Evolutionary conservation across 352 stramenopile genomes (phyloP).

Genomic region (Phytophthora ohioensis): DNA sequence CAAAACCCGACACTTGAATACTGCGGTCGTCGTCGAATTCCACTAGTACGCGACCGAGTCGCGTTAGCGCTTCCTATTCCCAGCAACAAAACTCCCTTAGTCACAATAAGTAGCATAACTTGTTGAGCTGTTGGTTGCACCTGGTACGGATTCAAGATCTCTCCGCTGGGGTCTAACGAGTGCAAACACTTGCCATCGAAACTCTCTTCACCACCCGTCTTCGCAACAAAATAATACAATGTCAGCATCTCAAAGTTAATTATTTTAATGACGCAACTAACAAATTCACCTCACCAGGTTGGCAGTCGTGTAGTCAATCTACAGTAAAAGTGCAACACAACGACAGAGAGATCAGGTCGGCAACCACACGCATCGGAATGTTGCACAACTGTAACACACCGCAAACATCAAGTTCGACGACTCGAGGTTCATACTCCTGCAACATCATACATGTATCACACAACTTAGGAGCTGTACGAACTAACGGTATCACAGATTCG

Average conservation of each 20-base stretch:
- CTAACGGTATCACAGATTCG: too few species aligned
- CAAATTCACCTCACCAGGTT: slow-evolving; percentile 46
- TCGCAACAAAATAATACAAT: slow-evolving; percentile 36
- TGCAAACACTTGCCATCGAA: slow-evolving; percentile 73
- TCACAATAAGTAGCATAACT: background rate
- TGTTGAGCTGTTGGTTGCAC: slow-evolving; percentile 22
- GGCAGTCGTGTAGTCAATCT: slow-evolving; percentile 80
- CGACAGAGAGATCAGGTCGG: background rate
- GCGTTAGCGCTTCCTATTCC: slow-evolving; percentile 31
- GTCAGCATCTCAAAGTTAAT: background rate
- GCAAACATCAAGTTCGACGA: slow-evolving; percentile 77
- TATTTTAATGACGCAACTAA: background rate
- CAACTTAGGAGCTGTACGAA: too few species aligned
- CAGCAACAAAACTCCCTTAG: background rate
- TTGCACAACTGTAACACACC: slow-evolving; percentile 29
- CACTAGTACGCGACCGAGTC: slow-evolving; percentile 69
- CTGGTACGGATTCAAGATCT: slow-evolving; percentile 69
- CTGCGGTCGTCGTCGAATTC: slow-evolving; percentile 85
- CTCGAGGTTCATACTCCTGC: slow-evolving; percentile 56
- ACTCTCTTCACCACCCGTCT: slow-evolving; percentile 47
- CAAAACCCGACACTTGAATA: slow-evolving; percentile 80
- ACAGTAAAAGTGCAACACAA: background rate
- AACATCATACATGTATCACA: background rate
- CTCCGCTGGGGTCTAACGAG: slow-evolving; percentile 54
- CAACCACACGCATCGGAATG: background rate